Percentiles rank a stretch among this genome's conserved stretches.
These are phyloP conservation scores for Teratosphaeriaceae sp. DNA, from an alignment of 2,329 filamentous ascomycete species.

Conservation along the genomic window DNA sequence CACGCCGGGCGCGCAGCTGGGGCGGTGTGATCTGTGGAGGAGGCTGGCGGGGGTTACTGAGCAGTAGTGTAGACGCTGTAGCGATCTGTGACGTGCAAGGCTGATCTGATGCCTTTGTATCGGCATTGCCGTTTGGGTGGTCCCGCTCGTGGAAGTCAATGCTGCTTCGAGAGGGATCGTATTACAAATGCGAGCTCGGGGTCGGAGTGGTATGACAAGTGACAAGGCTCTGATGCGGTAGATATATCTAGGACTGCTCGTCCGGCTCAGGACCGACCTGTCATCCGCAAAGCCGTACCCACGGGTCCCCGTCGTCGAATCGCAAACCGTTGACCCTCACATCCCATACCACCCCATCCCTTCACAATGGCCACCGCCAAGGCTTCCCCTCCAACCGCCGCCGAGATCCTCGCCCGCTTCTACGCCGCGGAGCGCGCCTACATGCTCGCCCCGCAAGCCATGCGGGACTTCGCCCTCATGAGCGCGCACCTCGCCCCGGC, in stretches of 20 bases:
- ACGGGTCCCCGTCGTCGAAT: too few species aligned
- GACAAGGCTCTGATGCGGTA: not conserved
- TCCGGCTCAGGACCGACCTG: too few species aligned
- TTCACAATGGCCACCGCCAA: not conserved
- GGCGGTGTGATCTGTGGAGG: constrained; percentile 24
- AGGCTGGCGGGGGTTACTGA: constrained; percentile 8
- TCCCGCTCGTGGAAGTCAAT: not conserved
- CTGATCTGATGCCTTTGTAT: too few species aligned
- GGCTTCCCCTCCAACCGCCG: constrained; percentile 6
- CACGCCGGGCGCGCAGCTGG: constrained; percentile 16
- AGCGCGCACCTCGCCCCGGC: constrained; percentile 22
- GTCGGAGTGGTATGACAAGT: not conserved
- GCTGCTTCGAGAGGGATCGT: not conserved
- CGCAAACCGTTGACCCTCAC: not conserved
- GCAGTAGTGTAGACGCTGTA: constrained; percentile 8
- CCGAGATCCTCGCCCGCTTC: constrained; percentile 27
- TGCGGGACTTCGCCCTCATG: constrained; percentile 29
- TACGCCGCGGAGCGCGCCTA: constrained; percentile 31
- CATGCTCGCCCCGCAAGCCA: constrained; percentile 25
- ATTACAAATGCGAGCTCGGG: not conserved
- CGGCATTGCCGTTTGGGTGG: too few species aligned
- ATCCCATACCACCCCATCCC: too few species aligned
- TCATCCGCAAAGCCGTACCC: too few species aligned
- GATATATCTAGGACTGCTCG: not conserved
- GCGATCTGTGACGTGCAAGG: too few species aligned